Percentiles rank a stretch among this genome's conserved stretches.
phyloP scores from a whole-genome alignment of 306 rosid genomes.

The Vigna unguiculata region DNA sequence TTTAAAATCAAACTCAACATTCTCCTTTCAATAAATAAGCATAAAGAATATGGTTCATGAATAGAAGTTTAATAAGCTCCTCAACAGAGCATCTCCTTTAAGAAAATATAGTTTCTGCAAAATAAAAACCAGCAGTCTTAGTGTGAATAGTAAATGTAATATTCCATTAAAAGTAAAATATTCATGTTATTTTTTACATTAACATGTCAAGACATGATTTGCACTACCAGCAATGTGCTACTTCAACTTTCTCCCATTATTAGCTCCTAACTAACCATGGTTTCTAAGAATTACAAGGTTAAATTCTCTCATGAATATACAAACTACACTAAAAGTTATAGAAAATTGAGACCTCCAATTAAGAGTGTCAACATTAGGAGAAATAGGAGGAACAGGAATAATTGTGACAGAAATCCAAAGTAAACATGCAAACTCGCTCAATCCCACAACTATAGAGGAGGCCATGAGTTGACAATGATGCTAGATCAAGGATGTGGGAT shows the following conservation, averaged over 20 bases:
- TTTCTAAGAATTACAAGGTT: conserved; percentile 9
- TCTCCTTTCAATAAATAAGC: background rate
- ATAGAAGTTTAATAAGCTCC: background rate
- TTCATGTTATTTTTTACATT: background rate
- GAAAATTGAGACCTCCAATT: too few relatives aligned
- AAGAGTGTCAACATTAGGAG: too few relatives aligned
- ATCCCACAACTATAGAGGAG: too few relatives aligned
- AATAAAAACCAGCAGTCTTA: background rate
- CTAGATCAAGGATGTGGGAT: too few relatives aligned
- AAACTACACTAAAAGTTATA: background rate
- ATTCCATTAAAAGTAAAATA: background rate
- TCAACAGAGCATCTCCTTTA: background rate
- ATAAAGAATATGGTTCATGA: too few relatives aligned
- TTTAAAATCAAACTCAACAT: background rate
- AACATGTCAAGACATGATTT: background rate
- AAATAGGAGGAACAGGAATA: too few relatives aligned
- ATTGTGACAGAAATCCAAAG: too few relatives aligned
- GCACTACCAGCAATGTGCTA: background rate
- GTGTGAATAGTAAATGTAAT: background rate
- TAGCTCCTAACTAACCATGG: background rate
- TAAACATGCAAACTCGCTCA: too few relatives aligned
- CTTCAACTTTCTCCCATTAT: background rate
- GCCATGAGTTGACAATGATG: too few relatives aligned
- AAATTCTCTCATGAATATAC: conserved; percentile 13
- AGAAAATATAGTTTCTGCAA: background rate